Percentiles rank a stretch among this genome's conserved stretches.
These are phyloP conservation scores for Antrodiella citrinella DNA, from an alignment of 768 basidiomycete genomes.

Conservation along the genomic window DNA sequence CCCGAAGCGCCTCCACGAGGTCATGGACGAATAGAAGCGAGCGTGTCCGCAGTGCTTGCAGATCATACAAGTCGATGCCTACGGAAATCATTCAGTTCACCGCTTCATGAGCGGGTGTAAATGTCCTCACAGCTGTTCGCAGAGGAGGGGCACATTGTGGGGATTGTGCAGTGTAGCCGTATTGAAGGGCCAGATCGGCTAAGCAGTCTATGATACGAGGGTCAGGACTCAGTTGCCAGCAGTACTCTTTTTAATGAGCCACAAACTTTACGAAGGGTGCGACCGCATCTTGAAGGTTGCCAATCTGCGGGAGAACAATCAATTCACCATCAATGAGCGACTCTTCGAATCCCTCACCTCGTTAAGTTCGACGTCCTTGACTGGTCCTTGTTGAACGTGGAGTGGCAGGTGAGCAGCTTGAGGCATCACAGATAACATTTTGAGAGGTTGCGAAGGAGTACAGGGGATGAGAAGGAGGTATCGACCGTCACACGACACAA, in stretches of 20 bases:
- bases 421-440: slow-evolving; percentile 25
- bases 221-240: too few relatives aligned
- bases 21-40: slow-evolving; percentile 59
- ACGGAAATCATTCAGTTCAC: slow-evolving; percentile 2
- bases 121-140: slow-evolving; percentile 47
- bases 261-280: slow-evolving; percentile 55
- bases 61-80: slow-evolving; percentile 64
- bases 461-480: slow-evolving; percentile 4
- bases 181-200: slow-evolving; percentile 40
- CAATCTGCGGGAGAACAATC: slow-evolving; percentile 30
- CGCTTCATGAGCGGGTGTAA: not conserved
- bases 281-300: slow-evolving; percentile 47
- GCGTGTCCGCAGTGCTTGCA: slow-evolving; percentile 55
- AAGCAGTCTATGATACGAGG: slow-evolving; percentile 33
- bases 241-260: too few relatives aligned
- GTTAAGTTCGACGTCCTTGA: slow-evolving; percentile 24
- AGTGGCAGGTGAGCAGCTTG: slow-evolving; percentile 17
- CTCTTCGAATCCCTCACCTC: slow-evolving; percentile 28
- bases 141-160: slow-evolving; percentile 52
- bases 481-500: not conserved
- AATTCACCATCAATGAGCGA: too few relatives aligned
- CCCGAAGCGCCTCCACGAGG: slow-evolving; percentile 49
- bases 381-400: slow-evolving; percentile 15
- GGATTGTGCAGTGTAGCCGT: slow-evolving; percentile 56
- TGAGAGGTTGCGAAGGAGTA: slow-evolving; percentile 8